phyloP scores from a whole-genome alignment of 352 stramenopile species.

The Pythium vanterpoolii region DNA sequence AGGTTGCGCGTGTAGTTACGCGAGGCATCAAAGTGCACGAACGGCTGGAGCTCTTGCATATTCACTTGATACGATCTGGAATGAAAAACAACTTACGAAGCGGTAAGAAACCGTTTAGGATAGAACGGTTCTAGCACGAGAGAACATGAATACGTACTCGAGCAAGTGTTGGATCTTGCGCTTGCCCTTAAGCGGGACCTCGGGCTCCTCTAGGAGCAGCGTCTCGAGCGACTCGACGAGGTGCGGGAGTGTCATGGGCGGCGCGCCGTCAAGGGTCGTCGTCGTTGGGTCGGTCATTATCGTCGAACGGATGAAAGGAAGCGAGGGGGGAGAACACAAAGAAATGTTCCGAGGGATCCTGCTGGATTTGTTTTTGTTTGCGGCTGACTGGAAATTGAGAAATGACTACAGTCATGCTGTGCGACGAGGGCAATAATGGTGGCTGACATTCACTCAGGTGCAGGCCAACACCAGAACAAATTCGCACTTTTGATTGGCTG shows the following conservation, averaged over 20 bases:
- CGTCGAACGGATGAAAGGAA: too few relatives aligned
- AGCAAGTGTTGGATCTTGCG: slow-evolving; percentile 49
- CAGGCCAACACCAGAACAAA: slow-evolving; percentile 4
- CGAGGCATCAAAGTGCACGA: slow-evolving; percentile 59
- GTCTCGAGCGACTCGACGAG: slow-evolving; percentile 55
- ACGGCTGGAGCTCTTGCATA: slow-evolving; percentile 53
- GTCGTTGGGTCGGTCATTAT: neutral
- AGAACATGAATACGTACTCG: slow-evolving; percentile 28
- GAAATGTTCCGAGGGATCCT: too few relatives aligned
- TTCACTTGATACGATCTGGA: neutral
- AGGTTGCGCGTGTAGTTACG: slow-evolving; percentile 91
- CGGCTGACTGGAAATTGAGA: neutral
- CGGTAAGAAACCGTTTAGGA: neutral
- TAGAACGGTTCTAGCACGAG: neutral
- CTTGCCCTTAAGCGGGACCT: slow-evolving; percentile 62
- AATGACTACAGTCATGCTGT: neutral
- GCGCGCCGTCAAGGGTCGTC: neutral
- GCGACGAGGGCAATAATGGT: neutral
- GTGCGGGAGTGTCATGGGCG: slow-evolving; percentile 34
- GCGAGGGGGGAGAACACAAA: slow-evolving; percentile 3
- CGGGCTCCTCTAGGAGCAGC: slow-evolving; percentile 41
- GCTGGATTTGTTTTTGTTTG: neutral
- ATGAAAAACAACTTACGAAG: neutral
- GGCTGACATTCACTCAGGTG: neutral
- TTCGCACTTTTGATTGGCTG: slow-evolving; percentile 11